A percentile compares a stretch with the other conserved stretches of the same genome.
phyloP scores from a whole-genome alignment of 148 eudicot genomes.

The Vaccinium macrocarpon region DNA sequence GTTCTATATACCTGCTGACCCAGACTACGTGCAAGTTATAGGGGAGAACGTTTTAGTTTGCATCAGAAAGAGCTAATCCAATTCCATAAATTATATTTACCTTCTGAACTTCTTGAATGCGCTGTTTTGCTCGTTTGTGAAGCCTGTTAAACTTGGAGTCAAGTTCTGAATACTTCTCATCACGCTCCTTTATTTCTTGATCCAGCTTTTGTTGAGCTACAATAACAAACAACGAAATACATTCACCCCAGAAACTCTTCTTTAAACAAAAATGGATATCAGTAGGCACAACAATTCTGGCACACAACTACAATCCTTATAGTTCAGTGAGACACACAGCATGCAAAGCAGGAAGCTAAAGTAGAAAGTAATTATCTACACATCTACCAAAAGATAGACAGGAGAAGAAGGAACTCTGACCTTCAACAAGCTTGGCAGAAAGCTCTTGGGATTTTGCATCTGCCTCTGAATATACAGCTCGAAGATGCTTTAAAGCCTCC shows the following conservation, averaged over 20 bases:
- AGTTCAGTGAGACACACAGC: neutral
- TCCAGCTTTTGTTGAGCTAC: conserved; percentile 89
- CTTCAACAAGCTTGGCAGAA: conserved; percentile 63
- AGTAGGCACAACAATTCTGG: neutral
- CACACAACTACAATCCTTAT: neutral
- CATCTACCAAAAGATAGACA: neutral
- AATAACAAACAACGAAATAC: conserved; percentile 22
- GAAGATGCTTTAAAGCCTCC: conserved; percentile 76
- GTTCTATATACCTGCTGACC: neutral
- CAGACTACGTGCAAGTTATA: neutral
- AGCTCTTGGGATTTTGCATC: conserved; percentile 83
- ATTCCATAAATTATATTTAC: conserved; percentile 35
- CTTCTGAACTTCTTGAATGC: conserved; percentile 97
- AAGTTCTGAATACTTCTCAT: conserved; percentile 85
- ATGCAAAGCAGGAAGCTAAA: conserved; percentile 3
- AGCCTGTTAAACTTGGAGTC: conserved; percentile 92
- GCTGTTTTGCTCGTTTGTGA: conserved; percentile 96
- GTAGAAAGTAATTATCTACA: neutral
- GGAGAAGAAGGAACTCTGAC: conserved; percentile 26
- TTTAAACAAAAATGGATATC: neutral
- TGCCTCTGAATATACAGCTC: conserved; percentile 66
- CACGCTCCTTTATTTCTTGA: conserved; percentile 87
- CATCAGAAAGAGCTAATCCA: conserved; percentile 11
- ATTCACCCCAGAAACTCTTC: conserved; percentile 13
- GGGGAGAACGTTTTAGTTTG: neutral